phyloP scores from a whole-genome alignment of 805 yeast species.

The Helenozyma rhizophorensis region DNA sequence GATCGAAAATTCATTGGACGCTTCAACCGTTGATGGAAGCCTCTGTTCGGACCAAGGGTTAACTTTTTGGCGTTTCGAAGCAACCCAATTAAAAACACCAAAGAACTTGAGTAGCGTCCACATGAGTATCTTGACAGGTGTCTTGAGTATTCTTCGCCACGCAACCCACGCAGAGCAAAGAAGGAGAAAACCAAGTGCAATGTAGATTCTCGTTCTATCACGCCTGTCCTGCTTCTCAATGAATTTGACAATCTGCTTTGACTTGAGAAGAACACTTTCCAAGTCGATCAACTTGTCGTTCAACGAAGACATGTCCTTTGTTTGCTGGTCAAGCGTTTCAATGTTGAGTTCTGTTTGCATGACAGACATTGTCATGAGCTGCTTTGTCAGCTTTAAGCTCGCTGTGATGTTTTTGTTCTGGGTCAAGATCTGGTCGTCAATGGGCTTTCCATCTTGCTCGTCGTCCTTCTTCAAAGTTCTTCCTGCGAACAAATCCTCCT shows the following conservation, averaged over 20 bases:
- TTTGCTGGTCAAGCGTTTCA: conserved; percentile 44
- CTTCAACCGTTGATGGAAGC: no score
- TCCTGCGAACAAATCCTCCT: conserved; percentile 8
- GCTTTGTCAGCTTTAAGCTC: conserved; percentile 44
- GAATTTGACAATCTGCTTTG: conserved; percentile 44
- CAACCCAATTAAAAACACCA: conserved; percentile 13
- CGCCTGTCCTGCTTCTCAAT: conserved; percentile 49
- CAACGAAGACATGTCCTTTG: conserved; percentile 35
- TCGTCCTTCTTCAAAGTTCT: conserved; percentile 3
- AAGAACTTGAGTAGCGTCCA: conserved; percentile 45
- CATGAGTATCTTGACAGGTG: conserved; percentile 40
- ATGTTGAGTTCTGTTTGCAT: conserved; percentile 49
- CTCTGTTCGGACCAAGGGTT: no score
- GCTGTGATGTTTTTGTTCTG: conserved; percentile 46
- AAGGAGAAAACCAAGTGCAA: conserved; percentile 42
- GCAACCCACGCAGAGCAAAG: conserved; percentile 46
- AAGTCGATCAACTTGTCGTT: conserved; percentile 40
- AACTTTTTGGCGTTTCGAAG: no score
- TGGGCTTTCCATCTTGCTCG: conserved; percentile 16
- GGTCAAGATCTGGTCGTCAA: conserved; percentile 39
- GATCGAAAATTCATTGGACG: no score
- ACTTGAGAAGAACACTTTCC: conserved; percentile 36
- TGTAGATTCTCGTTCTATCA: conserved; percentile 46
- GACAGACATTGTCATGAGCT: conserved; percentile 45
- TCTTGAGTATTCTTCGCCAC: conserved; percentile 44